phyloP scores from a whole-genome alignment of 176 grass and related monocot species.

The Cenchrus purpureus region DNA sequence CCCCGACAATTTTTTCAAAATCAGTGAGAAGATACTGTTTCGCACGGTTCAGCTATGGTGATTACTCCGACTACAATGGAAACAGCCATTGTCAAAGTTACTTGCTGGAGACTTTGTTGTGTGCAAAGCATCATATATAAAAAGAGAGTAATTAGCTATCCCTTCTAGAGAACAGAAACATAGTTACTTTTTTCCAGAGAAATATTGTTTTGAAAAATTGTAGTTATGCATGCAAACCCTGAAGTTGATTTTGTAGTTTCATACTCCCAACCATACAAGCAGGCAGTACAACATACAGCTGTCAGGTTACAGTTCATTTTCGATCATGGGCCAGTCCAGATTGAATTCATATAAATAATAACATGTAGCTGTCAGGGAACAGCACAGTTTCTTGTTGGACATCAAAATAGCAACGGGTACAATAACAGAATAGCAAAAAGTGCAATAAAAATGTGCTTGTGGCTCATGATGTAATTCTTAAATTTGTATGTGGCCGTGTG shows the following conservation, averaged over 20 bases:
- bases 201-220: not conserved
- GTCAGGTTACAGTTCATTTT: not conserved
- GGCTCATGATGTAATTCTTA: not conserved
- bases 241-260: not conserved
- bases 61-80: not conserved
- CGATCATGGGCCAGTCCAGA: not conserved
- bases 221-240: not conserved
- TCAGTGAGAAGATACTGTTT: no score
- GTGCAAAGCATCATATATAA: not conserved
- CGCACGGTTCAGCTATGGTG: no score
- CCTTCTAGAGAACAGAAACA: slow-evolving; percentile 21
- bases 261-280: not conserved
- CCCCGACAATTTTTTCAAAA: no score
- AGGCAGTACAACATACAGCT: not conserved
- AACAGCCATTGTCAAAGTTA: not conserved
- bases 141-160: not conserved
- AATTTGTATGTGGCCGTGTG: not conserved
- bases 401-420: no score
- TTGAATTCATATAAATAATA: slow-evolving; percentile 21
- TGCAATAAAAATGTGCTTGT: not conserved
- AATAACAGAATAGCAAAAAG: no score
- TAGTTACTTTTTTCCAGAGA: not conserved
- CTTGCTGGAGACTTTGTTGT: not conserved
- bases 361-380: not conserved
- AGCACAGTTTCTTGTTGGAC: not conserved